Conservation (phyloP, 1,139 yeast genomes). For the Suhomyces chickasaworum region DNA sequence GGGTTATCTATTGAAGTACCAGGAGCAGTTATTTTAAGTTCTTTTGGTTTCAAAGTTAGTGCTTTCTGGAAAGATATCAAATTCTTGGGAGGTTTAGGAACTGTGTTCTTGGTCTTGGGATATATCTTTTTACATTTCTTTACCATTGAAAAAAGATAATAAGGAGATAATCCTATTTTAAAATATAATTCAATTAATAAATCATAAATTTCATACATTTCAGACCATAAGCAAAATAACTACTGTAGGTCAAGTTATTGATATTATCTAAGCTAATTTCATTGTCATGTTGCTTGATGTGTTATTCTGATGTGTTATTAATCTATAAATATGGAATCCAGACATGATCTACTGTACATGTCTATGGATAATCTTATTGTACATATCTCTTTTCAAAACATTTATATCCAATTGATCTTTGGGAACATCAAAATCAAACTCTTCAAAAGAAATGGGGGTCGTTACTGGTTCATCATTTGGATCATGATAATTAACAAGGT, state of each 20-base stretch:
- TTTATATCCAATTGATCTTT: conserved; percentile 51
- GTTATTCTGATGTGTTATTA: no score
- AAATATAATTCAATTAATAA: not conserved
- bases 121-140: conserved; percentile 71
- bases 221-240: no score
- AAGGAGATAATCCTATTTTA: not conserved
- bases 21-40: conserved; percentile 92
- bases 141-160: conserved; percentile 72
- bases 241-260: no score
- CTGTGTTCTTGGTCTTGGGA: conserved; percentile 62
- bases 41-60: conserved; percentile 88
- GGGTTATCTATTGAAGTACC: conserved; percentile 97
- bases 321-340: no score
- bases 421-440: conserved; percentile 61
- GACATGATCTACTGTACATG: no score
- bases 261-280: no score
- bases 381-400: conserved; percentile 56
- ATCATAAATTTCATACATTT: no score
- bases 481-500: conserved; percentile 65
- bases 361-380: conserved; percentile 51
- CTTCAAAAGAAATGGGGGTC: conserved; percentile 20
- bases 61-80: conserved; percentile 70
- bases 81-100: conserved; percentile 51
- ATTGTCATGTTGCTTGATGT: no score
- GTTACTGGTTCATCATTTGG: conserved; percentile 73